Evolutionary conservation across 805 yeast species (phyloP), one percentile per base, ranked within the genome.

Genomic region (Myxozyma melibiosi): DNA sequence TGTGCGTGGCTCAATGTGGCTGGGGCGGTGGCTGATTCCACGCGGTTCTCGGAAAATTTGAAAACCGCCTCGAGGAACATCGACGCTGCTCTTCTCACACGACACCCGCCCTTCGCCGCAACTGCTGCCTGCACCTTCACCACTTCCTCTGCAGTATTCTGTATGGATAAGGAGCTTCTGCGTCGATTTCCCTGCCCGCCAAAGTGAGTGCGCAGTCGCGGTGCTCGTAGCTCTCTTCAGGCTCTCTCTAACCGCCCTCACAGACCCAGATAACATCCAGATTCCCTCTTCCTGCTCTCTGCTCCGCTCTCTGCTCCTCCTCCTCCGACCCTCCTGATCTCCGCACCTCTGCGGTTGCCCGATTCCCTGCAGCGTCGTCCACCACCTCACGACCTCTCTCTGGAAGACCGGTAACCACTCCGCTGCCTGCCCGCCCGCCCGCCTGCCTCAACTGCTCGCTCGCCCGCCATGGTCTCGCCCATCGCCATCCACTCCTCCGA

Each of bases 141-240:
- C 42, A 27, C 45, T 44, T 22, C n/a, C n/a, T n/a, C n/a, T n/a
- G n/a, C n/a, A n/a, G n/a, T n/a, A n/a, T 55, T 51, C 55, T 53
- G 63, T 64, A 71, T 71, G 75, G 66, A 71, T 68, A 69, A 66
- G 69, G 72, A 71, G 70, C 63, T 69, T 46, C 69, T 67, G 55
- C 67, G 66, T 55, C 71, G 73, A 51, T 69, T 68, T 61, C 65
- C 71, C 57, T 70, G 72, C 62, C 73, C 73, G 22, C 67, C 71
- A 25, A 71, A 71, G 67, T 60, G 24, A 11, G 64, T 56, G 11
- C 38, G 20, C 39, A 7, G 39, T n/a, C n/a, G n/a, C n/a, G n/a
- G n/a, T n/a, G n/a, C n/a, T n/a, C n/a, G n/a, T n/a, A n/a, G n/a
- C n/a, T n/a, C n/a, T n/a, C n/a, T n/a, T n/a, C n/a, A n/a, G n/a